Conservation (phyloP, 1,284 basidiomycete species). For the Coniferiporia sulphurascens region DNA sequence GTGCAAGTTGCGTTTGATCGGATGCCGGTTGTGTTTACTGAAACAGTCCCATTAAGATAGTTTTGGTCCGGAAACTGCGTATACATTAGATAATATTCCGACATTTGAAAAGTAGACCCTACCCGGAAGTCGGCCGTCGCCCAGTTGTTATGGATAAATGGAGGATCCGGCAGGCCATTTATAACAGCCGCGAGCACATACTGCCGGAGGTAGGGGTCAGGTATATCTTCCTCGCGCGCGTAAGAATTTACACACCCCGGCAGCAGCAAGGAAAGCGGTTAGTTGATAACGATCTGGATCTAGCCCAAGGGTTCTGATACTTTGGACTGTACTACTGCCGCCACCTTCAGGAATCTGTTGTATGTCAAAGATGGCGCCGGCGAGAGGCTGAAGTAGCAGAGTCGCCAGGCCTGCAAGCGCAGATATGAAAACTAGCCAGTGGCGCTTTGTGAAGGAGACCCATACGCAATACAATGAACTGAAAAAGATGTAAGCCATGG, state of each 20-base stretch:
- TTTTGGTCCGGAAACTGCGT: constrained; percentile 34
- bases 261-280: constrained; percentile 51
- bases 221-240: constrained; percentile 14
- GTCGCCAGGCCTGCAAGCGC: constrained; percentile 38
- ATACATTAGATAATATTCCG: background rate
- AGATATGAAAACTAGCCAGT: constrained; percentile 47
- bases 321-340: constrained; percentile 36
- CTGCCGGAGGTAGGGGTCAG: constrained; percentile 27
- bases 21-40: constrained; percentile 50
- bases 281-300: constrained; percentile 39
- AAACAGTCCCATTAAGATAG: constrained; percentile 46
- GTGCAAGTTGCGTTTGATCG: constrained; percentile 44
- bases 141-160: constrained; percentile 47
- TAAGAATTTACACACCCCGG: constrained; percentile 37
- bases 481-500: background rate
- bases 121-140: constrained; percentile 47
- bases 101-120: constrained; percentile 14
- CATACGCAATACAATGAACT: constrained; percentile 34
- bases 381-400: constrained; percentile 49
- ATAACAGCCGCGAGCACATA: constrained; percentile 33
- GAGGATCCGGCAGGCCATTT: constrained; percentile 44
- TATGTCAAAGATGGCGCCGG: constrained; percentile 52
- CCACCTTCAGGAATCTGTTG: constrained; percentile 33
- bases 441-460: constrained; percentile 40
- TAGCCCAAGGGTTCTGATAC: constrained; percentile 38